Base-by-base conservation (phyloP, 164 flowering plant species). In the Sextonia rubra region DNA sequence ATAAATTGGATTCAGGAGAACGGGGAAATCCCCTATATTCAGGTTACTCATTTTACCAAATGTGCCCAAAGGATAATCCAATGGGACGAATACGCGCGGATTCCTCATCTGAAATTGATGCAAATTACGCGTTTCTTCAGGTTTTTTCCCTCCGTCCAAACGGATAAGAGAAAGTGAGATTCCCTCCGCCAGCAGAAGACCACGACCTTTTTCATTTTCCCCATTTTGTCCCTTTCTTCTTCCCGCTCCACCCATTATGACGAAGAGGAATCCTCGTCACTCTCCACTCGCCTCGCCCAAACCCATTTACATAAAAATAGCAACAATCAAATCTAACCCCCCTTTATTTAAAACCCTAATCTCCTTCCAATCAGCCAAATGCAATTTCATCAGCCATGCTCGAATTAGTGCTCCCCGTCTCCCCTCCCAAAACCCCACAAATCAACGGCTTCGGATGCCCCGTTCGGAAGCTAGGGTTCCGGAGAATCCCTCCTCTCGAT, bases 331-430 rank as follows among this genome's bases (percentile, higher is more conserved):
- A 52, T n/a, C n/a, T n/a, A n/a, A n/a, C n/a, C n/a, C n/a, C 17
- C 58, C 12, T 52, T 52, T 37, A 8, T 5, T 52, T 52, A 52
- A 52, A 52, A 52, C n/a, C 58, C 58, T 15, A 20, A 17, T 20
- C 7, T 52, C 58, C n/a, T 52, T 20, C 14, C 5, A 15, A 15
- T 17, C 58, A 52, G 14, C 20, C n/a, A 52, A 15, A 52, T 52
- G n/a, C 58, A 15, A 15, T 20, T 9, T 37, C 55, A 12, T 63
- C 24, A 64, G 60, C 67, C n/a, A 73, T 77, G 70, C 73, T 73
- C 55, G 64, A 76, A 23, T 17, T 62, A 24, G 72, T 63, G 64
- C 62, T 76, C 20, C 67, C 56, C 3, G n/a, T 29, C 44, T 60
- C 67, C 22, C 62, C 67, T 47, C 69, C 68, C 63, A 68, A 67